phyloP scores from a whole-genome alignment of 2,329 filamentous ascomycete genomes.

The Aspergillus proliferans region DNA sequence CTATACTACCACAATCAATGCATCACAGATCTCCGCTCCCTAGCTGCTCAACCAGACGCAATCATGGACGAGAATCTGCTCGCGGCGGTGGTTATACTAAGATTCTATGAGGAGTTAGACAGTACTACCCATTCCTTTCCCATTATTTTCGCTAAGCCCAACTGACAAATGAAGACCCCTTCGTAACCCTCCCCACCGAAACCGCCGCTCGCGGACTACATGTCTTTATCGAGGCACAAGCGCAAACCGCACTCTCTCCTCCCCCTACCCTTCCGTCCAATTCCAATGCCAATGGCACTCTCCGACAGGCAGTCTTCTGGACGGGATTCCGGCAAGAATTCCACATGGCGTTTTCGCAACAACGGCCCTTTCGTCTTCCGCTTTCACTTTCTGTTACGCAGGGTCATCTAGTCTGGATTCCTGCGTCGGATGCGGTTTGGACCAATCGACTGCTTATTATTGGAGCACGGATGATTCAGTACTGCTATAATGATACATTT shows the following conservation, averaged over 20 bases:
- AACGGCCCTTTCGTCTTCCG: constrained; percentile 20
- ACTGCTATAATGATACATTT: constrained; percentile 45
- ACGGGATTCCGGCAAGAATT: constrained; percentile 45
- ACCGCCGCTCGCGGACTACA: constrained; percentile 17
- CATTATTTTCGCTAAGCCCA: background rate
- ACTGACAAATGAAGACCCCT: constrained; percentile 7
- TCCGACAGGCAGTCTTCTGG: constrained; percentile 41
- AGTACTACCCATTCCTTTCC: constrained; percentile 7
- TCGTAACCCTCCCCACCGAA: constrained; percentile 15
- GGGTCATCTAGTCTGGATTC: background rate
- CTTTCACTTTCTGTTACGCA: background rate
- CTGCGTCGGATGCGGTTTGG: constrained; percentile 14
- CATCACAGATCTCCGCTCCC: constrained; percentile 31
- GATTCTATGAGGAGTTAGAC: constrained; percentile 41
- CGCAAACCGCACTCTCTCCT: background rate
- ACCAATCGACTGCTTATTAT: constrained; percentile 55
- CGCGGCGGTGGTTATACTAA: constrained; percentile 36
- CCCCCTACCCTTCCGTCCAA: too few relatives aligned
- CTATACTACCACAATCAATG: constrained; percentile 36
- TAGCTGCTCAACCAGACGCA: constrained; percentile 7
- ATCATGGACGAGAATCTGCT: constrained; percentile 20
- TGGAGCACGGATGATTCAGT: constrained; percentile 57
- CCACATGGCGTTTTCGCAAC: constrained; percentile 38
- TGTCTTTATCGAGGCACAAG: constrained; percentile 18
- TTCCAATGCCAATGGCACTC: constrained; percentile 10